Conservation (phyloP, 441 rosid species). For the Corymbia citriodora region DNA sequence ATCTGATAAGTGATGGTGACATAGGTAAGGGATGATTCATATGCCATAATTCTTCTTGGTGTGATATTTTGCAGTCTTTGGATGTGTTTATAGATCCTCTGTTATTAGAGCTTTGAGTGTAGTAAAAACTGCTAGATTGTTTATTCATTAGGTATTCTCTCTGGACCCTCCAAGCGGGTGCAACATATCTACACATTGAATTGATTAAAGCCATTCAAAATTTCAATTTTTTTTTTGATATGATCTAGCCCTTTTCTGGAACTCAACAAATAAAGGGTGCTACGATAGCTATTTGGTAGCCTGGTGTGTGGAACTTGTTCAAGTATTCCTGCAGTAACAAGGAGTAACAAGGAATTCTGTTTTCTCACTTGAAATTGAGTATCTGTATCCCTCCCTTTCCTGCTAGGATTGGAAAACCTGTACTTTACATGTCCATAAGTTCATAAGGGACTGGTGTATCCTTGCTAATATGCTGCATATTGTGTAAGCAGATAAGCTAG, state of each 20-base stretch:
- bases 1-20: slow-evolving; percentile 80
- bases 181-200: not conserved
- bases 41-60: not conserved
- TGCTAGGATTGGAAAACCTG: not conserved
- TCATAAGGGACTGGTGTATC: not conserved
- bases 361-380: not conserved
- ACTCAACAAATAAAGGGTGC: not conserved
- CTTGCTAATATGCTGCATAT: not conserved
- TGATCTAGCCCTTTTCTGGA: not conserved
- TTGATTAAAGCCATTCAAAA: not conserved
- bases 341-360: not conserved
- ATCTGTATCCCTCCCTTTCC: not conserved
- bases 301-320: not conserved
- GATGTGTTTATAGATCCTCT: not conserved
- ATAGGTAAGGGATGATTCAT: slow-evolving; percentile 35
- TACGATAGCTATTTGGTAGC: not conserved
- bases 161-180: not conserved
- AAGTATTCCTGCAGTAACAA: not conserved
- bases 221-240: not conserved
- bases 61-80: not conserved
- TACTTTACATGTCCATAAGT: not conserved
- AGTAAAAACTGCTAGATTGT: not conserved
- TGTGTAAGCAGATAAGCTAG: not conserved
- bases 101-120: not conserved
- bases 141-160: not conserved